phyloP scores from a whole-genome alignment of 2,329 filamentous ascomycete genomes.

The Talaromyces pinophilus region DNA sequence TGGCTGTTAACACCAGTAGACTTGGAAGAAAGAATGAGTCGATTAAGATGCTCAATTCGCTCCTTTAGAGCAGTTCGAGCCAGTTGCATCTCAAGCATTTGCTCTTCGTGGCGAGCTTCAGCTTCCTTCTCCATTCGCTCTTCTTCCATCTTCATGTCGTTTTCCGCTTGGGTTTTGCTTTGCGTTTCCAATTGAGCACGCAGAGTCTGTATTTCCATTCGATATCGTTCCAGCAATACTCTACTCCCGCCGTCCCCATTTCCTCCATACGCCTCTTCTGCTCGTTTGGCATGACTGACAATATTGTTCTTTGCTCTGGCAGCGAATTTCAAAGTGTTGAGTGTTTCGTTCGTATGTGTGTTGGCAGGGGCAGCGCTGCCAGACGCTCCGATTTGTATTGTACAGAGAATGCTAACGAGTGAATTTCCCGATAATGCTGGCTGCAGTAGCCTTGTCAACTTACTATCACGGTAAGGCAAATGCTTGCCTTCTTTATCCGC shows the following conservation, averaged over 20 bases:
- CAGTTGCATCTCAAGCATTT: slow-evolving; percentile 98
- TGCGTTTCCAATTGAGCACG: slow-evolving; percentile 80
- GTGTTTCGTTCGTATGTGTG: slow-evolving; percentile 79
- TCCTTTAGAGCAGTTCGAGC: slow-evolving; percentile 94
- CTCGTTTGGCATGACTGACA: slow-evolving; percentile 92
- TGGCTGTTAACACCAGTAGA: slow-evolving; percentile 88
- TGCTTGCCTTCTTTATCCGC: slow-evolving; percentile 85
- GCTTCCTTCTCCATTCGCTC: slow-evolving; percentile 80
- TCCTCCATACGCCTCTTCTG: slow-evolving; percentile 82
- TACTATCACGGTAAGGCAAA: slow-evolving; percentile 95
- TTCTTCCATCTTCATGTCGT: slow-evolving; percentile 64
- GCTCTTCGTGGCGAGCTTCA: slow-evolving; percentile 86
- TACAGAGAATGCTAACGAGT: slow-evolving; percentile 95
- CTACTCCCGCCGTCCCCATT: slow-evolving; percentile 80
- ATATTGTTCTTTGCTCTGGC: slow-evolving; percentile 97
- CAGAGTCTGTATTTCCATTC: slow-evolving; percentile 86
- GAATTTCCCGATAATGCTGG: slow-evolving; percentile 90
- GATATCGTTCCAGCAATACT: slow-evolving; percentile 87
- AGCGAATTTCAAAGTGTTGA: slow-evolving; percentile 96
- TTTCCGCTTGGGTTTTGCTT: slow-evolving; percentile 65
- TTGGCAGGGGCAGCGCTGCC: slow-evolving; percentile 70
- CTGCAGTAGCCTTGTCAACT: slow-evolving; percentile 88
- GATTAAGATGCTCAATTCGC: slow-evolving; percentile 93
- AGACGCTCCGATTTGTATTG: slow-evolving; percentile 82
- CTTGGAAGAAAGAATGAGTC: slow-evolving; percentile 91